Conservation (phyloP, 2,329 filamentous ascomycete species). For the Pseudopithomyces maydicus region DNA sequence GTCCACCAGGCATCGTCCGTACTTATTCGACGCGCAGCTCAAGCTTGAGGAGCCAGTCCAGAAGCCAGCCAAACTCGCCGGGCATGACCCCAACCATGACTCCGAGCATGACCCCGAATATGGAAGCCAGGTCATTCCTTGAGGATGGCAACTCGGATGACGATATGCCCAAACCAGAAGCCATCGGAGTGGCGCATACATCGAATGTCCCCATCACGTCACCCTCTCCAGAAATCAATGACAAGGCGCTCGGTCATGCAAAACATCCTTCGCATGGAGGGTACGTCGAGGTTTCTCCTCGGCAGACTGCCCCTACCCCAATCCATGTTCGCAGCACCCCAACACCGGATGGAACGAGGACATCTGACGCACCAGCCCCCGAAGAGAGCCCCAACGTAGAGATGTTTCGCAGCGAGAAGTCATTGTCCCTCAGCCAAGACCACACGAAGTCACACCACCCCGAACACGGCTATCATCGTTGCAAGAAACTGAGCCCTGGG, state of each 20-base stretch:
- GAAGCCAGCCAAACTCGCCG: constrained; percentile 18
- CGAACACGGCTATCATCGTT: constrained; percentile 33
- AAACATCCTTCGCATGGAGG: constrained; percentile 26
- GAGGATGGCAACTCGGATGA: constrained; percentile 35
- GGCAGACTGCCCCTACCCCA: constrained; percentile 26
- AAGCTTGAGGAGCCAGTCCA: constrained; percentile 25
- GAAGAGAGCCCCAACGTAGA: constrained; percentile 24
- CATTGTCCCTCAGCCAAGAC: constrained; percentile 21
- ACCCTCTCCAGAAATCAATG: constrained; percentile 30
- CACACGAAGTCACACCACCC: constrained; percentile 26
- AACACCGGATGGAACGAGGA: constrained; percentile 28
- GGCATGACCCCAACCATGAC: constrained; percentile 2
- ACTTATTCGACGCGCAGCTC: constrained; percentile 40
- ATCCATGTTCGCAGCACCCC: constrained; percentile 30
- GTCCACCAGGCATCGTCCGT: constrained; percentile 39
- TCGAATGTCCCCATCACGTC: constrained; percentile 45
- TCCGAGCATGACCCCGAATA: neutral
- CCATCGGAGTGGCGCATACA: constrained; percentile 51
- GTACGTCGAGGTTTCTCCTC: constrained; percentile 35
- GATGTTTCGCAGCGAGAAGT: constrained; percentile 13
- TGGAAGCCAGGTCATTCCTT: constrained; percentile 33
- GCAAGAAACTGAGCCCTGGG: constrained; percentile 33
- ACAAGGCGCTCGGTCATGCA: constrained; percentile 12
- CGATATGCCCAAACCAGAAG: constrained; percentile 27
- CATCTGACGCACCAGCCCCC: constrained; percentile 9